phyloP scores from a whole-genome alignment of 345 rosid genomes.

The Zanthoxylum bungeanum region DNA sequence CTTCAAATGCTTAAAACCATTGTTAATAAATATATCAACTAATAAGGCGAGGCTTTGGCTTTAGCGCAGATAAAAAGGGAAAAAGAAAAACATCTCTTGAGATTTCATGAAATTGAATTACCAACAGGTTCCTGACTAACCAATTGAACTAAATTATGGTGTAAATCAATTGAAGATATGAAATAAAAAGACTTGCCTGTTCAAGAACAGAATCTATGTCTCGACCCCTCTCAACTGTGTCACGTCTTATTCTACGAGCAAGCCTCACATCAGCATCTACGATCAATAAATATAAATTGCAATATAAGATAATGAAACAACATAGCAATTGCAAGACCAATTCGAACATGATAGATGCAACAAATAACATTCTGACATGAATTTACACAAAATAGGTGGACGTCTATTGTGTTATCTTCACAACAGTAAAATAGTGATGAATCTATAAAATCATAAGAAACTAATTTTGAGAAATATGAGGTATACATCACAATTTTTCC shows the following conservation, averaged over 20 bases:
- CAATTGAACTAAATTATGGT: neutral
- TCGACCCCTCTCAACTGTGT: constrained; percentile 95
- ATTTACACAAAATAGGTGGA: neutral
- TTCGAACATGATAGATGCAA: neutral
- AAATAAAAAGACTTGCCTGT: constrained; percentile 51
- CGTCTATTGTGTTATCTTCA: neutral
- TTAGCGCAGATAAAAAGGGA: neutral
- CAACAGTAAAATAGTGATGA: neutral
- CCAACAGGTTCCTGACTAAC: neutral
- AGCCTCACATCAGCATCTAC: constrained; percentile 99
- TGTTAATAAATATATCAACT: neutral
- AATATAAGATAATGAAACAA: constrained; percentile 17
- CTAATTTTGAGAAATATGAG: neutral
- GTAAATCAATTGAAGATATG: neutral
- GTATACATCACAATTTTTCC: neutral
- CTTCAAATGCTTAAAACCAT: neutral
- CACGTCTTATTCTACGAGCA: constrained; percentile 98
- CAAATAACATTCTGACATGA: neutral
- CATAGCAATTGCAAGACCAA: neutral
- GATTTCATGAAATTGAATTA: neutral
- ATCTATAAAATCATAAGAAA: neutral
- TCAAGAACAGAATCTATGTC: constrained; percentile 95
- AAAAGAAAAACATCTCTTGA: neutral
- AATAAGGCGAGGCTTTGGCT: neutral
- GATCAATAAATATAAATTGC: constrained; percentile 27